Evolutionary conservation across 2,329 filamentous ascomycete genomes (phyloP), one percentile per base, ranked within the genome.

Genomic region (Graphiopsis chlorocephala): DNA sequence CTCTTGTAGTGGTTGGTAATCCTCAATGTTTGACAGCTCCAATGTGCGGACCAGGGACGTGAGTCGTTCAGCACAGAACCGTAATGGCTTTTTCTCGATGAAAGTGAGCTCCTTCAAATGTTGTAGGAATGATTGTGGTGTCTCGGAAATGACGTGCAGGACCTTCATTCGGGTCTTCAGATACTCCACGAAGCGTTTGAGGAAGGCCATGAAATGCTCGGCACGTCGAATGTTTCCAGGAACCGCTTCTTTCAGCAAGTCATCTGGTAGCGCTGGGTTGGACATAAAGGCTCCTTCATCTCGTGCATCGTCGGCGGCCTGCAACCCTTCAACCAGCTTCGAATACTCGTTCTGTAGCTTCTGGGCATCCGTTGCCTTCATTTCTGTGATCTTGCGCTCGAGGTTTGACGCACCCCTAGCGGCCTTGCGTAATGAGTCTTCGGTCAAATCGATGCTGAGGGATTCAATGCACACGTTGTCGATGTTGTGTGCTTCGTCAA

Each of bases 381-480:
- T 96, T 70, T 98, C 92, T 4, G 86, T 86, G 70, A 99, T 97
- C 75, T 90, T 97, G 31, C 87, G 87, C 75, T 99, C 95, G 1
- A 99, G 82, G 70, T 96, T 98, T 69, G 90, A 90, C 14, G 94
- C 96, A 5, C 95, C 95, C 69, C 93, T 86, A 1, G 93, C 93
- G 23, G 95, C 95, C 79, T 92, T 96, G 25, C 93, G 87, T 61
- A 99, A 78, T 0, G 94, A 97, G 71, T 98, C 95, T 75, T 99
- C 93, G 0, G 94, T 98, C 64, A 99, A 86, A 73, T 99, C 95
- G 48, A 97, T 98, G 74, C 95, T 99, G 14, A 98, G 81, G 1
- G 95, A 94, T 75, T 99, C 95, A 70, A 99, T 99, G 76, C 96
- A 99, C 65, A 99, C 95, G 75, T 99, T 99, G 83, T 99, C 95